phyloP scores from a whole-genome alignment of 129 eudicot genomes.

The Chrysanthemum makinoi region DNA sequence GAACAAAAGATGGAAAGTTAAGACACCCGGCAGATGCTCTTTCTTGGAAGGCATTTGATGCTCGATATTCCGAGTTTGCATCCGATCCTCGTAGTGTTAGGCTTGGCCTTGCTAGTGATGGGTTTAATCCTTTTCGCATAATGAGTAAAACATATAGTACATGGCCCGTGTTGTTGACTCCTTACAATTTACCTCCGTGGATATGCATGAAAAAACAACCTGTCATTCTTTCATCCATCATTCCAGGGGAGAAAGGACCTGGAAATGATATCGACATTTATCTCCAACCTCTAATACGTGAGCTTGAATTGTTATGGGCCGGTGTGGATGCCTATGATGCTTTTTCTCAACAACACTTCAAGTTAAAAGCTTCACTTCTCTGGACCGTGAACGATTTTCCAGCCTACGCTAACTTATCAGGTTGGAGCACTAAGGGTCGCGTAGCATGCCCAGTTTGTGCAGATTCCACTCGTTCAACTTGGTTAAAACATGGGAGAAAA shows the following conservation, averaged over 20 bases:
- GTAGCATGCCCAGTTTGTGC: background rate
- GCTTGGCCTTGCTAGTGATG: conserved; percentile 1
- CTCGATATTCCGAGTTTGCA: background rate
- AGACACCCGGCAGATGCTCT: too few relatives aligned
- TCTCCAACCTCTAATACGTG: background rate
- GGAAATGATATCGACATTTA: background rate
- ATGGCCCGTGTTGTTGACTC: background rate
- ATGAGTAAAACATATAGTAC: too few relatives aligned
- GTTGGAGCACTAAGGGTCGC: too few relatives aligned
- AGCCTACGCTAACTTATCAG: too few relatives aligned
- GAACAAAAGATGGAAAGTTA: background rate
- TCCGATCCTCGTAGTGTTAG: background rate
- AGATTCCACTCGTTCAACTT: background rate
- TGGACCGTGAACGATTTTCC: too few relatives aligned
- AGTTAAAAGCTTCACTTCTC: background rate
- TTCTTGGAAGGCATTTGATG: background rate
- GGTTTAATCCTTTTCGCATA: too few relatives aligned
- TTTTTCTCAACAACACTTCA: background rate
- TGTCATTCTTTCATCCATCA: background rate
- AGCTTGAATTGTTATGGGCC: background rate
- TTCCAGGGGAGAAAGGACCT: background rate
- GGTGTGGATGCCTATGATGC: background rate
- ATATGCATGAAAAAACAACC: background rate
- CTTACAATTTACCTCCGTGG: background rate
- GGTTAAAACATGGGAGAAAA: background rate